These are phyloP conservation scores for Afroboletus lepidellus DNA, from an alignment of 1,284 basidiomycete genomes.

Conservation along the genomic window DNA sequence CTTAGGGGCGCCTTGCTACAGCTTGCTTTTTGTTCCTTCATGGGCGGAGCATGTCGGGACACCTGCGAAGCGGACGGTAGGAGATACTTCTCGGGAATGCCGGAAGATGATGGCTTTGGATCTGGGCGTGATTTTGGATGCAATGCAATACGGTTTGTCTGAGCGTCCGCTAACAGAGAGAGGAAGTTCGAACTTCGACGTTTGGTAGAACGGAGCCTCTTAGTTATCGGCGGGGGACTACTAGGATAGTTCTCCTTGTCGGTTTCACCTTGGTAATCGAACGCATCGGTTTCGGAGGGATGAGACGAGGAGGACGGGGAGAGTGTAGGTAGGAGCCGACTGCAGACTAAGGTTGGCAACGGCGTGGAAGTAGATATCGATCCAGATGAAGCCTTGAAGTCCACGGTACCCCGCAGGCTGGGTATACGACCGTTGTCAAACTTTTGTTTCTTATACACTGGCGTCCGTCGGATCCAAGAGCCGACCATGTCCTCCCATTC, in stretches of 20 bases:
- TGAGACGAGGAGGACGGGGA: constrained; percentile 16
- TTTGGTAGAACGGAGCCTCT: constrained; percentile 6
- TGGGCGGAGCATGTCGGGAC: constrained; percentile 6
- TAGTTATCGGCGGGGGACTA: constrained; percentile 2
- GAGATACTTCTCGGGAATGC: constrained; percentile 18
- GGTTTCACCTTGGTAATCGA: constrained; percentile 22
- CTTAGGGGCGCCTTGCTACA: constrained; percentile 5
- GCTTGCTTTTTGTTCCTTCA: constrained; percentile 13
- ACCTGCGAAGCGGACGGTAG: constrained; percentile 16
- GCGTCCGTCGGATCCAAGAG: constrained; percentile 41
- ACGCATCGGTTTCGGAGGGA: constrained; percentile 21
- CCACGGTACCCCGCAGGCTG: neutral
- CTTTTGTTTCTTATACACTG: constrained; percentile 31
- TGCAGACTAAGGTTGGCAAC: neutral
- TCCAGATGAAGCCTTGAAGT: neutral
- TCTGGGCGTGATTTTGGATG: constrained; percentile 24
- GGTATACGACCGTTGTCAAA: constrained; percentile 5
- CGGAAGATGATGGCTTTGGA: constrained; percentile 5
- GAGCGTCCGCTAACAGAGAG: constrained; percentile 47
- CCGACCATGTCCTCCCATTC: constrained; percentile 47
- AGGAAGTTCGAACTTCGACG: constrained; percentile 35
- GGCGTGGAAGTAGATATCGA: constrained; percentile 3
- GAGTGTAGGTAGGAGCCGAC: constrained; percentile 4
- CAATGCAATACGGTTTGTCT: constrained; percentile 40
- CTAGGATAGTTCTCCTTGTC: constrained; percentile 30